phyloP scores from a whole-genome alignment of 164 flowering plant genomes.

The Vitis amurensis region DNA sequence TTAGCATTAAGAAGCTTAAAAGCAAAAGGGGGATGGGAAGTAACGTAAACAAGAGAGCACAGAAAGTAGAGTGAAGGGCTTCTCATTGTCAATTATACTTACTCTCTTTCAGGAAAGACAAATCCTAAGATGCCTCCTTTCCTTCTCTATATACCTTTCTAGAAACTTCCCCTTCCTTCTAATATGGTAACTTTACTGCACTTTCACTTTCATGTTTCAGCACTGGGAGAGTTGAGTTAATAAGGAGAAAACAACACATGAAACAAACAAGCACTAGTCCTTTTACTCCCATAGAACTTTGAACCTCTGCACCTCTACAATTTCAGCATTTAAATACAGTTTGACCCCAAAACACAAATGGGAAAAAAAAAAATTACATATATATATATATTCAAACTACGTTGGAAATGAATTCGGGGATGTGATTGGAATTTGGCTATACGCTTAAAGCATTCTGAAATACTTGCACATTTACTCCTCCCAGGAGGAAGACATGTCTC shows the following conservation, averaged over 20 bases:
- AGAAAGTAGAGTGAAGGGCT: constrained; percentile 21
- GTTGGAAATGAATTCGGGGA: not conserved
- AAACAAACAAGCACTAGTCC: constrained; percentile 38
- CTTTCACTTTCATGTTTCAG: constrained; percentile 36
- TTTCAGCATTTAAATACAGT: not conserved
- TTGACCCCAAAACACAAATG: too few species aligned
- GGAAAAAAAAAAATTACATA: too few species aligned
- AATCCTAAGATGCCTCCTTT: constrained; percentile 56
- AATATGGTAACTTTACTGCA: constrained; percentile 34
- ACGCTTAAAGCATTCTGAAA: not conserved
- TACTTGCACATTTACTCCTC: not conserved
- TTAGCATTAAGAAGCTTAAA: not conserved
- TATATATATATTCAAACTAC: not conserved
- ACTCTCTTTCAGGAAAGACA: constrained; percentile 44
- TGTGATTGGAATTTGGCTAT: not conserved
- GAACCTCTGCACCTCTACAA: constrained; percentile 18
- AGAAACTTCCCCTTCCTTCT: constrained; percentile 45
- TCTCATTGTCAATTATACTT: constrained; percentile 26
- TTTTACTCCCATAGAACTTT: constrained; percentile 29
- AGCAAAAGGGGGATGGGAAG: constrained; percentile 10
- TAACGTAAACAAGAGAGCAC: constrained; percentile 30
- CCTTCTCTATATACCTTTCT: constrained; percentile 41
- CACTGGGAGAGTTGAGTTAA: constrained; percentile 24
- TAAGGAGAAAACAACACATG: constrained; percentile 55
- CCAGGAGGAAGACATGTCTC: not conserved